Conservation (phyloP, 768 basidiomycete species). For the Lactarius evosmus region DNA sequence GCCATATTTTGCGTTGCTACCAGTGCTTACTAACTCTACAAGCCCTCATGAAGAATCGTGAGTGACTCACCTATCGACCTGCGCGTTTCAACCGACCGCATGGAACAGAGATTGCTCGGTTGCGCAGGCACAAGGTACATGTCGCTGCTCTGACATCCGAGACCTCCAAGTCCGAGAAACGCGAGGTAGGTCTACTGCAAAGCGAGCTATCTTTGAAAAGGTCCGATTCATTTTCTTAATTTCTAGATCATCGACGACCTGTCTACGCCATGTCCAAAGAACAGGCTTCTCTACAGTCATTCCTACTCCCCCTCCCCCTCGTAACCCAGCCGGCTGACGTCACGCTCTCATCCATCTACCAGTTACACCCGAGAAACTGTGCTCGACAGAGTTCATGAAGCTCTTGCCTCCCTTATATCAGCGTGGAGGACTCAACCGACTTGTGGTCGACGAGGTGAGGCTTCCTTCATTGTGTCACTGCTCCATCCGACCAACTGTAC, state of each 20-base stretch:
- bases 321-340: not conserved
- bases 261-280: slow-evolving; percentile 52
- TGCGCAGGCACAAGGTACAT: slow-evolving; percentile 51
- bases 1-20: not conserved
- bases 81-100: not conserved
- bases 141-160: slow-evolving; percentile 69
- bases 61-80: slow-evolving; percentile 29
- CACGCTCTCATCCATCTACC: not conserved
- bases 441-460: slow-evolving; percentile 78
- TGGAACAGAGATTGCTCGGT: slow-evolving; percentile 55
- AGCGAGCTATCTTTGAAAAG: not conserved
- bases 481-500: not conserved
- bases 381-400: slow-evolving; percentile 49
- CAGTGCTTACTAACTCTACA: slow-evolving; percentile 1
- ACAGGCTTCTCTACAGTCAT: slow-evolving; percentile 71
- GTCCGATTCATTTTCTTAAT: not conserved
- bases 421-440: slow-evolving; percentile 59
- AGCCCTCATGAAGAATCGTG: slow-evolving; percentile 86
- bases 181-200: slow-evolving; percentile 42
- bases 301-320: not conserved
- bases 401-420: slow-evolving; percentile 50
- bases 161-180: slow-evolving; percentile 50
- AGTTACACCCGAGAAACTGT: slow-evolving; percentile 80
- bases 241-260: slow-evolving; percentile 61
- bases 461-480: slow-evolving; percentile 1